Base-by-base conservation (phyloP, 1,284 basidiomycete genomes). In the Sporisorium sorghi region DNA sequence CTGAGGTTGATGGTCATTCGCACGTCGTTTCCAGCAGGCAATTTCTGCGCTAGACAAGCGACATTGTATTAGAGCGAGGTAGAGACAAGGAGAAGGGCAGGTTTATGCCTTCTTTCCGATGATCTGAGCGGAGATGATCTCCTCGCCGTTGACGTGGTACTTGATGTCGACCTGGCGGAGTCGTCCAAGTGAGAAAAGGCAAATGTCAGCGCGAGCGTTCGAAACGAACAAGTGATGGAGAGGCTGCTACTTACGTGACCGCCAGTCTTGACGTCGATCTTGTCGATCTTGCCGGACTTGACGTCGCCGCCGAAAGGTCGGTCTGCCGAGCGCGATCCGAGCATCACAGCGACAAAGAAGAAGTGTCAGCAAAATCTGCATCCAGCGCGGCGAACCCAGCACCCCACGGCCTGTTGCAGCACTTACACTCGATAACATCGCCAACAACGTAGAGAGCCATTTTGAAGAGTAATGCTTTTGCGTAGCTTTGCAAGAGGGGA, bases 231-330 rank as follows among this genome's bases (percentile, higher is more conserved):
- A n/a, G n/a, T n/a, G n/a, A n/a, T n/a, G n/a, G n/a, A n/a, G n/a
- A n/a, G n/a, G n/a, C n/a, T 7, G 26, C 12, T 40, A 79, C 78
- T 73, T 73, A 79, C 78, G 70, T 78, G 73, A 46, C 78, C 76
- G 58, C 78, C 78, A 30, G 74, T 78, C 74, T 78, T 77, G 64
- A 73, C 66, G 50, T 80, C 76, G 56, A 80, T 80, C 71, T 80
- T 80, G 23, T 80, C 78, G 66, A 80, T 80, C 73, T 76, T 80
- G 72, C 78, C 78, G 23, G 71, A 64, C 73, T 77, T 71, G 73
- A 78, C 64, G 5, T 80, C 78, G 43, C 78, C 78, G 62, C 76
- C 78, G 59, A 80, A 80, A 47, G 76, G 78, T 57, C 78, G 76
- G 78, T 78, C 77, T 79, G 51, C 8, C 5, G 23, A 48, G 32